A percentile compares a stretch with the other conserved stretches of the same genome.
Conservation (phyloP, 495 filamentous ascomycete species). For the Antarctomyces pellizariae region DNA sequence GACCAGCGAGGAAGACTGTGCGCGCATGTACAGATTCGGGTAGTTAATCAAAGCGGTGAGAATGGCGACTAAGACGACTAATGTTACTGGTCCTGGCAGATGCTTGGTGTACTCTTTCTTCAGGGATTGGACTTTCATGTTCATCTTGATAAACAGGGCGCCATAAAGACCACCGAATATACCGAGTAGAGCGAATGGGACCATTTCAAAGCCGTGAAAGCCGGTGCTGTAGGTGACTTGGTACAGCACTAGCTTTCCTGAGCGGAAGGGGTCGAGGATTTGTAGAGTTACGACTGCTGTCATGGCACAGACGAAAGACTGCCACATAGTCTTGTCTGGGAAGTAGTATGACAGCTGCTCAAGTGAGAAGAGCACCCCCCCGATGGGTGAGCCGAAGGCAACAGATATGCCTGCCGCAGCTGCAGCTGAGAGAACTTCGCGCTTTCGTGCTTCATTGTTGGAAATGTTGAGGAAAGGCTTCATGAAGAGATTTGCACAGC, state of each 20-base stretch:
- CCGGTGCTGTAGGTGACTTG: slow-evolving; percentile 81
- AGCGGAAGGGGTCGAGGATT: slow-evolving; percentile 82
- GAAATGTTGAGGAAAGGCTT: slow-evolving; percentile 67
- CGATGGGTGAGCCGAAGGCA: slow-evolving; percentile 91
- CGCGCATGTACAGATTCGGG: slow-evolving; percentile 84
- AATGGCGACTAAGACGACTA: slow-evolving; percentile 52
- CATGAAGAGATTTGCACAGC: slow-evolving; percentile 89
- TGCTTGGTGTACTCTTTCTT: slow-evolving; percentile 37
- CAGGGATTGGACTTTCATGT: slow-evolving; percentile 72
- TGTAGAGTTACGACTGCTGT: slow-evolving; percentile 84
- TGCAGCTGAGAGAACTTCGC: slow-evolving; percentile 85
- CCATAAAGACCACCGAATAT: slow-evolving; percentile 84
- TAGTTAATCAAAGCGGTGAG: slow-evolving; percentile 80
- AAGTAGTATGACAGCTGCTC: slow-evolving; percentile 98
- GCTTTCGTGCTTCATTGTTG: slow-evolving; percentile 85
- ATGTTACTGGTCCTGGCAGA: slow-evolving; percentile 42
- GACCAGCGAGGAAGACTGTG: slow-evolving; percentile 78
- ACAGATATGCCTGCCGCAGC: slow-evolving; percentile 91
- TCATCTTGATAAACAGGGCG: slow-evolving; percentile 80
- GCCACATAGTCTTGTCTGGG: slow-evolving; percentile 99
- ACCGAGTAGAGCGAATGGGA: slow-evolving; percentile 72
- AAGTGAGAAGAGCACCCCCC: slow-evolving; percentile 76
- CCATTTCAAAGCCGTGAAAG: slow-evolving; percentile 89
- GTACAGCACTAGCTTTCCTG: slow-evolving; percentile 88
- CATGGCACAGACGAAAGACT: slow-evolving; percentile 97